Conservation (phyloP, 176 grass and related monocot genomes). For the Bonia amplexicaulis region DNA sequence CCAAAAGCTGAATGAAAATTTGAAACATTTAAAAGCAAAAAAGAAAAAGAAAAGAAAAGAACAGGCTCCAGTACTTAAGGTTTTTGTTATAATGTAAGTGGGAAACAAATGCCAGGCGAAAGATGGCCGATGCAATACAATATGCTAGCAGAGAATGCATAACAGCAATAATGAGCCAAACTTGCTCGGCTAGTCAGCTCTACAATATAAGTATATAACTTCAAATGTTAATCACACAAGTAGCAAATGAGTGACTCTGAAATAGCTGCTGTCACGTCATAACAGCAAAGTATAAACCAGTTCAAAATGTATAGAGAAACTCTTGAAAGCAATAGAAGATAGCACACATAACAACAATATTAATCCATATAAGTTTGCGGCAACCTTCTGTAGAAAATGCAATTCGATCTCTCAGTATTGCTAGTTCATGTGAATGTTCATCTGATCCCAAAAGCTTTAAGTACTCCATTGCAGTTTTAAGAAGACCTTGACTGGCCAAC, state of each 20-base stretch:
- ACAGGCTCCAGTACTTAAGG: neutral
- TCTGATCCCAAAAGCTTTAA: slow-evolving; percentile 89
- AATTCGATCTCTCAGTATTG: slow-evolving; percentile 91
- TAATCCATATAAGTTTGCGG: neutral
- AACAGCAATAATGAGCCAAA: neutral
- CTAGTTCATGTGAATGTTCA: slow-evolving; percentile 72
- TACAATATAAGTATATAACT: neutral
- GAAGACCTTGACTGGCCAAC: slow-evolving; percentile 91
- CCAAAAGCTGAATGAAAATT: slow-evolving; percentile 6
- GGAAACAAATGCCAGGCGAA: neutral
- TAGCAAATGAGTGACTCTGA: neutral
- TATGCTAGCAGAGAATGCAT: neutral
- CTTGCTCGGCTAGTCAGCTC: neutral
- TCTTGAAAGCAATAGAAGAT: neutral
- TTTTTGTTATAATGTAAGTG: neutral
- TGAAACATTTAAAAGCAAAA: neutral
- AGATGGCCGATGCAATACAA: neutral
- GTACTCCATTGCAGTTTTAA: slow-evolving; percentile 96
- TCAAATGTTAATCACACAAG: neutral
- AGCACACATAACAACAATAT: neutral
- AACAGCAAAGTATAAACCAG: neutral
- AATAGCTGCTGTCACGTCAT: neutral
- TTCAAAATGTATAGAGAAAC: neutral
- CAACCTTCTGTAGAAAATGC: slow-evolving; percentile 60
- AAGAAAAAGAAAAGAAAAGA: neutral